phyloP scores from a whole-genome alignment of 2,329 filamentous ascomycete genomes.

The Penicillium paneum region DNA sequence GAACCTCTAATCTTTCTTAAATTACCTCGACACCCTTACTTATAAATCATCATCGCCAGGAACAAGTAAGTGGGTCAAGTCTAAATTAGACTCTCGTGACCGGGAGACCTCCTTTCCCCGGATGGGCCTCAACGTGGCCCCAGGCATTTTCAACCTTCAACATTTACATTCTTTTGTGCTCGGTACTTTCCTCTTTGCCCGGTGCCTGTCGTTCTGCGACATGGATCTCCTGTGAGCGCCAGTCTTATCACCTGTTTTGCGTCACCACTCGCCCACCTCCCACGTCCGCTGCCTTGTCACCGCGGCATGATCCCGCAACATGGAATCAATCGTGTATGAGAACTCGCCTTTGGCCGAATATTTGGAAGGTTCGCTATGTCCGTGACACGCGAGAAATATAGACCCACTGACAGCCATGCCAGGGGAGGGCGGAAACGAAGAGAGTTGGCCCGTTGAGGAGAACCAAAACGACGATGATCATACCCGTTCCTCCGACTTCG shows the following conservation, averaged over 20 bases:
- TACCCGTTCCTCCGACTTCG: conserved; percentile 42
- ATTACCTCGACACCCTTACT: background rate
- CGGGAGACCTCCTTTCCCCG: conserved; percentile 26
- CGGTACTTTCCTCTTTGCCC: background rate
- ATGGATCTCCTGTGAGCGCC: conserved; percentile 52
- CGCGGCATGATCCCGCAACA: conserved; percentile 45
- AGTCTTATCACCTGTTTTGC: conserved; percentile 70
- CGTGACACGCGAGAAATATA: background rate
- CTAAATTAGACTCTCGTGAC: conserved; percentile 27
- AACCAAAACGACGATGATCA: conserved; percentile 30
- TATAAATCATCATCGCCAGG: conserved; percentile 1
- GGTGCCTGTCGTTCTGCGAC: conserved; percentile 9
- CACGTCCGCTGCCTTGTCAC: conserved; percentile 15
- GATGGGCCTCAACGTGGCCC: conserved; percentile 23
- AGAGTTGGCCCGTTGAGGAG: conserved; percentile 38
- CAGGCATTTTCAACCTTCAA: conserved; percentile 3
- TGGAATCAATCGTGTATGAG: conserved; percentile 87
- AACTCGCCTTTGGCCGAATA: conserved; percentile 85
- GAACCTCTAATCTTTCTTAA: background rate
- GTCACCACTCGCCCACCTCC: conserved; percentile 12
- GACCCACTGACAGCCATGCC: conserved; percentile 13
- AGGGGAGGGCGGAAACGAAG: conserved; percentile 48
- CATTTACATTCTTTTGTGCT: background rate
- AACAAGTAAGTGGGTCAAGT: conserved; percentile 22
- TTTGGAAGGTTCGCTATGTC: conserved; percentile 67